Percentiles rank a stretch among this genome's conserved stretches.
Conservation (phyloP, 768 basidiomycete genomes). For the Phallus indusiatus region DNA sequence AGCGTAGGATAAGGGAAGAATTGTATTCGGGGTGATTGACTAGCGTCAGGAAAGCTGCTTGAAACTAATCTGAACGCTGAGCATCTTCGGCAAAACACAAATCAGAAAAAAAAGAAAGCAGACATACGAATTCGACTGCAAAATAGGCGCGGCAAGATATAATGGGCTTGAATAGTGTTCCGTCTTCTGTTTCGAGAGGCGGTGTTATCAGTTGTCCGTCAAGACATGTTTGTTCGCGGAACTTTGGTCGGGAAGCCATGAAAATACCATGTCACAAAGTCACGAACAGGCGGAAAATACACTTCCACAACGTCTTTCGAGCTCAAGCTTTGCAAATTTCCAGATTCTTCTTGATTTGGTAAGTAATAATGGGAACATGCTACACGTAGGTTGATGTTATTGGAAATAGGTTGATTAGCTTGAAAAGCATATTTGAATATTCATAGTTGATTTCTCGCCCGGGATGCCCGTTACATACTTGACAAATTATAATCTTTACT, state of each 20-base stretch:
- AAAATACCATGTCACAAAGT: too few species aligned
- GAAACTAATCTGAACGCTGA: slow-evolving; percentile 43
- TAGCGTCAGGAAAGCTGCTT: slow-evolving; percentile 58
- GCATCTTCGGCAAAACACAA: background rate
- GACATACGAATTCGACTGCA: slow-evolving; percentile 33
- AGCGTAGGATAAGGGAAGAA: slow-evolving; percentile 80
- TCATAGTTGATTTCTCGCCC: too few species aligned
- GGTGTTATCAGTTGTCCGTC: background rate
- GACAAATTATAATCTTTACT: too few species aligned
- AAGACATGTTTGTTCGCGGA: slow-evolving; percentile 4
- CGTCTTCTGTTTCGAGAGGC: background rate
- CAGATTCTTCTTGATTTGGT: too few species aligned
- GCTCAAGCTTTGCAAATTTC: too few species aligned
- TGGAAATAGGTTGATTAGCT: too few species aligned
- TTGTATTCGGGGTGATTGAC: slow-evolving; percentile 90
- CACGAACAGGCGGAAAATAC: too few species aligned
- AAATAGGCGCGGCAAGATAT: slow-evolving; percentile 34
- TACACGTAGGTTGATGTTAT: too few species aligned
- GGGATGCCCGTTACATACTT: too few species aligned
- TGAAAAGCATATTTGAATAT: too few species aligned
- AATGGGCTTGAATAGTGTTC: slow-evolving; percentile 20
- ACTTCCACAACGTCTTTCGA: too few species aligned
- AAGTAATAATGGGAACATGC: too few species aligned
- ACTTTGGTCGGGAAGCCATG: background rate
- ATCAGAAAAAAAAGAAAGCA: background rate